Conservation (phyloP, 108 stramenopile species). For the Skeletonema costatum region DNA sequence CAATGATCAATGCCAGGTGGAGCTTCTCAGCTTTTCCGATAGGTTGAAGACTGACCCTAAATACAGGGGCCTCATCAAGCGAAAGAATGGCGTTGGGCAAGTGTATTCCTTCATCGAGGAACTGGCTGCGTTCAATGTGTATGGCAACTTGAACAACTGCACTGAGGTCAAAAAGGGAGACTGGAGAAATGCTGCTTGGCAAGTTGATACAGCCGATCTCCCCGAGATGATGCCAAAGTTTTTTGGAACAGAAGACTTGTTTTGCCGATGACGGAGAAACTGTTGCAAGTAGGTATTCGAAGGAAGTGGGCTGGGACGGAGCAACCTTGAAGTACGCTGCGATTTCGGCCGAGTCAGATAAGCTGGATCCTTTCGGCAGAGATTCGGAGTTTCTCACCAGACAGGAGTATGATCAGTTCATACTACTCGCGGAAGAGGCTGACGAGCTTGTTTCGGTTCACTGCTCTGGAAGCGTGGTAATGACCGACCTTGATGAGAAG, state of each 20-base stretch:
- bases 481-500: slow-evolving; percentile 59
- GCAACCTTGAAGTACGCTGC: slow-evolving; percentile 33
- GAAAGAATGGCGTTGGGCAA: slow-evolving; percentile 37
- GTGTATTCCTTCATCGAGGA: slow-evolving; percentile 59
- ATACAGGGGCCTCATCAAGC: slow-evolving; percentile 48
- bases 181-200: slow-evolving; percentile 45
- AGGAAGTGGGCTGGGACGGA: slow-evolving; percentile 52
- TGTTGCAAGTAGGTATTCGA: slow-evolving; percentile 26
- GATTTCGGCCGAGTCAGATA: slow-evolving; percentile 37
- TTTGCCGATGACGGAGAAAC: slow-evolving; percentile 43
- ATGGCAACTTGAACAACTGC: slow-evolving; percentile 48
- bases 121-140: slow-evolving; percentile 43
- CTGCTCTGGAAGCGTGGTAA: slow-evolving; percentile 36
- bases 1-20: slow-evolving; percentile 49
- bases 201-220: slow-evolving; percentile 20
- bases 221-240: slow-evolving; percentile 25
- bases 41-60: slow-evolving; percentile 38
- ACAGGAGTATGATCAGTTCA: slow-evolving; percentile 48
- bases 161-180: slow-evolving; percentile 39
- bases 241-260: slow-evolving; percentile 40
- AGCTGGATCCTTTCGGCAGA: slow-evolving; percentile 40
- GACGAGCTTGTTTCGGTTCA: slow-evolving; percentile 23
- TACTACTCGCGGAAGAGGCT: slow-evolving; percentile 24
- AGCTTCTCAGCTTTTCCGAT: slow-evolving; percentile 41
- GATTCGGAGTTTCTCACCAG: slow-evolving; percentile 36